Percentiles rank a stretch among this genome's conserved stretches.
Evolutionary conservation across 805 yeast genomes (phyloP).

Genomic region (Wickerhamomyces bisporus): DNA sequence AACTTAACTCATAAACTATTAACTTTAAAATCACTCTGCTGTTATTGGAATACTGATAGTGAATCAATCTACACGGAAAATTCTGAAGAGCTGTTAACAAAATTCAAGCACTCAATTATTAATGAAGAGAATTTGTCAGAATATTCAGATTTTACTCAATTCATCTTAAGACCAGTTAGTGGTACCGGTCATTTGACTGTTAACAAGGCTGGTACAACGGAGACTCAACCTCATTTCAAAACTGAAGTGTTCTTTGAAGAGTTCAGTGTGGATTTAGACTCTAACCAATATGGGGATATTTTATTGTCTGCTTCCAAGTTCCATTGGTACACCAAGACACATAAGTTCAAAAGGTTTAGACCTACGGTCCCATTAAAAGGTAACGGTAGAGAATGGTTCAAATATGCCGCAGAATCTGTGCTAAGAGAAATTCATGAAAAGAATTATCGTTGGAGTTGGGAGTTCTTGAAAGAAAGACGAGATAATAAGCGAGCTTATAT

Average conservation of each 20-base stretch:
- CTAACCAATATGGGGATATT: conserved; percentile 77
- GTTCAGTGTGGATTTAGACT: conserved; percentile 80
- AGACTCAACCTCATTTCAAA: conserved; percentile 59
- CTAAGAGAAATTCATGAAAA: conserved; percentile 75
- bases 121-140: conserved; percentile 27
- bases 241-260: conserved; percentile 81
- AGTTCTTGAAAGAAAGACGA: conserved; percentile 60
- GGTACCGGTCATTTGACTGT: conserved; percentile 81
- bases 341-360: conserved; percentile 63
- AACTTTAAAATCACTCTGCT: conserved; percentile 65
- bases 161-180: conserved; percentile 77
- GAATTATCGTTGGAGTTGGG: conserved; percentile 88
- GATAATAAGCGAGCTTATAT: conserved; percentile 69
- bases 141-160: conserved; percentile 36
- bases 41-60: conserved; percentile 79
- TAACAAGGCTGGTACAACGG: conserved; percentile 74
- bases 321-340: conserved; percentile 72
- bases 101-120: conserved; percentile 42
- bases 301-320: conserved; percentile 77
- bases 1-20: conserved; percentile 69
- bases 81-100: conserved; percentile 41
- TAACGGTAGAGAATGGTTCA: conserved; percentile 76
- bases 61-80: conserved; percentile 42
- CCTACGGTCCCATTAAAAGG: conserved; percentile 52
- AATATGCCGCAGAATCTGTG: conserved; percentile 74